These are phyloP conservation scores for Thalia dealbata DNA, from an alignment of 176 grass and related monocot species.

Conservation along the genomic window DNA sequence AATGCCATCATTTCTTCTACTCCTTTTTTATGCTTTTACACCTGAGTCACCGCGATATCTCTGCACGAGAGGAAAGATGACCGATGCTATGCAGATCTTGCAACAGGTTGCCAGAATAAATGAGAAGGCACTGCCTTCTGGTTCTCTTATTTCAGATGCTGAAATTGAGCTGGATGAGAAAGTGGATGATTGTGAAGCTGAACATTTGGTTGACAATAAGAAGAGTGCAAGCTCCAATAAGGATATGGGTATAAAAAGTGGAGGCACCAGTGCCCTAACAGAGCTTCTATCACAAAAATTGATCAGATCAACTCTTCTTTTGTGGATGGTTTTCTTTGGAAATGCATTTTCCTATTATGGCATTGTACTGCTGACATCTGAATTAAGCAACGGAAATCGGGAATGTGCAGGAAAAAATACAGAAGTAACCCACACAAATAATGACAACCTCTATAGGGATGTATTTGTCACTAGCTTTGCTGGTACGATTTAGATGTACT, in stretches of 20 bases:
- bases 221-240: constrained; percentile 16
- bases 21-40: constrained; percentile 65
- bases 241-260: constrained; percentile 32
- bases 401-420: constrained; percentile 48
- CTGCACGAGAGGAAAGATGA: constrained; percentile 64
- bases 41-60: constrained; percentile 92
- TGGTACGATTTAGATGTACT: constrained; percentile 28
- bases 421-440: constrained; percentile 39
- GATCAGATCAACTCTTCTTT: constrained; percentile 71
- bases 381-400: constrained; percentile 71
- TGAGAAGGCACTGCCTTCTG: constrained; percentile 42
- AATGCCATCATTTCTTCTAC: constrained; percentile 65
- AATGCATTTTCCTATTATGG: constrained; percentile 96
- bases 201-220: constrained; percentile 34
- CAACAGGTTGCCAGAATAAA: constrained; percentile 73
- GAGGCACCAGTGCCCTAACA: constrained; percentile 44
- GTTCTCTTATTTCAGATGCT: constrained; percentile 55
- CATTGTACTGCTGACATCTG: constrained; percentile 86
- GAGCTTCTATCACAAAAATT: constrained; percentile 60
- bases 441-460: constrained; percentile 64
- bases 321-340: constrained; percentile 96
- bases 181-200: constrained; percentile 41
- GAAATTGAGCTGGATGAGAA: constrained; percentile 65
- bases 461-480: constrained; percentile 96
- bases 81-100: constrained; percentile 47